A percentile compares a stretch with the other conserved stretches of the same genome.
Evolutionary conservation across 202 grass and related monocot genomes (phyloP).

Genomic region (Schoenoplectus tabernaemontani): DNA sequence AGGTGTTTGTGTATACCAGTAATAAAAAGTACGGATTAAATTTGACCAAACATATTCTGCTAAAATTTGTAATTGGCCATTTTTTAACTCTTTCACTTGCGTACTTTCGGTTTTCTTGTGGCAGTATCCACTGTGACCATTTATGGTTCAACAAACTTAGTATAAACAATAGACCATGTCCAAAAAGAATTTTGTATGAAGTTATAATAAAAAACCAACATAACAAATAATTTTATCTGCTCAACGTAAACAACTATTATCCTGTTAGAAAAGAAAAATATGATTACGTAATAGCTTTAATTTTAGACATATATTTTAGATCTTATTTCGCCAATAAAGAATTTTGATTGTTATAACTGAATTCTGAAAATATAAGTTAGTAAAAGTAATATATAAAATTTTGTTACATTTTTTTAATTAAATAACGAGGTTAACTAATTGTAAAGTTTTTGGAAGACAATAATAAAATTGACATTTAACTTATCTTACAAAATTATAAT

Average conservation of each 20-base stretch:
- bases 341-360: neutral
- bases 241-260: neutral
- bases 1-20: neutral
- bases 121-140: neutral
- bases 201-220: neutral
- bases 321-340: neutral
- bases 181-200: neutral
- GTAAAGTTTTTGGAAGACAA: neutral
- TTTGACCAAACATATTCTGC: constrained; percentile 1
- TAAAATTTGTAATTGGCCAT: neutral
- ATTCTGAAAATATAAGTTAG: neutral
- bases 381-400: neutral
- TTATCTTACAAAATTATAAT: neutral
- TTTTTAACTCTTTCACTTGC: neutral
- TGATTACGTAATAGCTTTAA: neutral
- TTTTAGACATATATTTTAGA: neutral
- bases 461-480: neutral
- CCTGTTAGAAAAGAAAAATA: neutral
- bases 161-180: too few species aligned
- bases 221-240: neutral
- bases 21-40: neutral
- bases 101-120: neutral
- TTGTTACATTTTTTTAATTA: neutral
- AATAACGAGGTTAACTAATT: neutral
- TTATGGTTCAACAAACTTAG: neutral